A percentile compares a stretch with the other conserved stretches of the same genome.
Evolutionary conservation across 73 alveolate species (phyloP).

Genomic region (Tetrahymena elliotti): DNA sequence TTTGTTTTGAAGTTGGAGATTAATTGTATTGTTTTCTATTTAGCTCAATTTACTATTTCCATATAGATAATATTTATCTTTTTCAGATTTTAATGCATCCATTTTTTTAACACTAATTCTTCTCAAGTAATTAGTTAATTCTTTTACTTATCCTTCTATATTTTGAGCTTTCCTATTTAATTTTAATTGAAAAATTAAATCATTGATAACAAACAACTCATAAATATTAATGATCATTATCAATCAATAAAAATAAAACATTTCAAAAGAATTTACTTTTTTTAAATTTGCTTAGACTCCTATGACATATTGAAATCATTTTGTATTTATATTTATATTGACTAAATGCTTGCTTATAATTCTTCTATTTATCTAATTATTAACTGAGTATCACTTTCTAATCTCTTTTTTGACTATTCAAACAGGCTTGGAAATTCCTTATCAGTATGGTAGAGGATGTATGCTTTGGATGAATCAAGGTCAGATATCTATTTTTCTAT

Average conservation of each 20-base stretch:
- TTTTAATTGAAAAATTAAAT: not conserved
- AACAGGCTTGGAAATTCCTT: not conserved
- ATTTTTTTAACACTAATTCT: not conserved
- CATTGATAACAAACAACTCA: too few species aligned
- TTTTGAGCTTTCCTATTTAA: not conserved
- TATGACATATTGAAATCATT: not conserved
- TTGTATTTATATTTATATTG: not conserved
- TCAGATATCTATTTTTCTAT: not conserved
- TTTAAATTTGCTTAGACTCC: not conserved
- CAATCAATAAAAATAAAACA: not conserved
- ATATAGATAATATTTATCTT: not conserved
- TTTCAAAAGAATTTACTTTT: not conserved
- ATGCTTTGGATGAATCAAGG: not conserved
- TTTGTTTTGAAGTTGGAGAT: not conserved
- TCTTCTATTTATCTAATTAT: not conserved
- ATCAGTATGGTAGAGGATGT: not conserved
- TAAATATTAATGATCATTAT: too few species aligned
- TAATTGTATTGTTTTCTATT: not conserved
- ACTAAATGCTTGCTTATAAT: not conserved
- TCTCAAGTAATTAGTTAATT: not conserved
- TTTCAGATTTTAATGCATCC: not conserved
- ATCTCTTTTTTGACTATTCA: not conserved
- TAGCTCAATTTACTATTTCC: not conserved
- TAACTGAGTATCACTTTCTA: not conserved
- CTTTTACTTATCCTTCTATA: not conserved